Evolutionary conservation across 345 rosid species (phyloP), one percentile per base, ranked within the genome.

Genomic region (Salix caprea): DNA sequence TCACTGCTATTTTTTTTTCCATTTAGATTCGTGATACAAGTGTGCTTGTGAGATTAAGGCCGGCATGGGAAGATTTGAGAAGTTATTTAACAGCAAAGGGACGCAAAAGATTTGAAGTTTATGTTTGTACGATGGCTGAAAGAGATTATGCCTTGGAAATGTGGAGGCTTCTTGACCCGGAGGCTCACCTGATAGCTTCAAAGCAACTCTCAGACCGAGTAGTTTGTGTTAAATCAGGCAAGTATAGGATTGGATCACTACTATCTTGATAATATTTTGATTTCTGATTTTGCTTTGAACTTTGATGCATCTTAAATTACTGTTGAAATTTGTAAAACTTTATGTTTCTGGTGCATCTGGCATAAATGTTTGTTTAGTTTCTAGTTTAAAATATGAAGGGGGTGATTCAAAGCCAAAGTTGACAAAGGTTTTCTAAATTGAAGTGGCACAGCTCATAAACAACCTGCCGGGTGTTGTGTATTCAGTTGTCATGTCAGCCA

Each of bases 41-140:
- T 86, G 99, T 96, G 83, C 97, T 94, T 84, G 99, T 96, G 82
- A 96, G 97, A 82, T 82, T 96, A 79, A 91, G 99, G 77, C 96
- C 98, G 70, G 99, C 98, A 13, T 94, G 99, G 99, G 98, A 94
- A 82, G 98, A 96, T 71, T 84, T 94, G 82, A 86, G 97, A 84
- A 89, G 92, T 80, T 96, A 94, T 82, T 88, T 96, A 84, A 92
- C 90, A 65, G 99, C 99, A 42, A 96, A 88, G 82, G 92, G 93
- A 30, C 94, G 98, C 75, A 96, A 94, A 82, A 80, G 98, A n/a
- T 96, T 96, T 82, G 97, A 94, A 86, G 99, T 96, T 75, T 94
- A 94, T 83, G 99, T 96, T 71, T 96, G 99, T 81, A 96, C 99
- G 12, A 96, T 96, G 99, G 99, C 99, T 74, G 99, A 96, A 88